Base-by-base conservation (phyloP, 2,329 filamentous ascomycete genomes). In the Emmonsiellopsis sp. region DNA sequence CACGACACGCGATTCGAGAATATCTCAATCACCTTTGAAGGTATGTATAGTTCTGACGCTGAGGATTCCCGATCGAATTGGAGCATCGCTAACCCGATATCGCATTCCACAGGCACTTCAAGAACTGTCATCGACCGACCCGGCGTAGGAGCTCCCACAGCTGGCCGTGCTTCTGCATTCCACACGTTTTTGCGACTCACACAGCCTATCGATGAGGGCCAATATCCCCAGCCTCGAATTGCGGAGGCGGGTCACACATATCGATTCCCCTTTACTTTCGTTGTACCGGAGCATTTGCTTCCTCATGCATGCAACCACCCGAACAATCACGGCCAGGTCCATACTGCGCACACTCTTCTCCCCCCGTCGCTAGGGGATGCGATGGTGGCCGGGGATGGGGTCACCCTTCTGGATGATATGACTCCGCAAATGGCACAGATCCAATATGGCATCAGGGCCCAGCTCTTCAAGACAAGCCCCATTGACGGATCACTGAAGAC, bases 291-390 rank as follows among this genome's bases (percentile, higher is more conserved):
- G 35, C 76, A 77, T 15, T 69, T 86, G 3, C 75, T 86, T 0
- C 81, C 81, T 5, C 76, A 77, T 56, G 68, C 79, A 45, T 86
- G 83, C 67, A 70, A 69, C 15, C 83, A 86, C 66, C 60, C 64
- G 40, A 72, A 75, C 15, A 70, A 70, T 26, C 77, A 78, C 55
- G 68, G 73, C 30, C 73, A 78, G 38, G 70, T 85, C 51, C 73
- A 76, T 52, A 70, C 76, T 20, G 75, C 74, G 1, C 83, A 86
- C 63, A 70, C 80, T 1, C 70, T 76, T 59, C 72, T 85, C 0
- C 83, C 83, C 1, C 83, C 83, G 2, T 82, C 77, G 30, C 68
- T 85, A 16, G 83, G 83, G 10, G 82, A 84, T 54, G 70, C 76
- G 7, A 76, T 77, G 61, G 65, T 79, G n/a, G 71, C 74, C 45